Percentiles rank a stretch among this genome's conserved stretches.
Evolutionary conservation across 2,329 filamentous ascomycete species (phyloP).

Genomic region (Fusarium praegraminearum): DNA sequence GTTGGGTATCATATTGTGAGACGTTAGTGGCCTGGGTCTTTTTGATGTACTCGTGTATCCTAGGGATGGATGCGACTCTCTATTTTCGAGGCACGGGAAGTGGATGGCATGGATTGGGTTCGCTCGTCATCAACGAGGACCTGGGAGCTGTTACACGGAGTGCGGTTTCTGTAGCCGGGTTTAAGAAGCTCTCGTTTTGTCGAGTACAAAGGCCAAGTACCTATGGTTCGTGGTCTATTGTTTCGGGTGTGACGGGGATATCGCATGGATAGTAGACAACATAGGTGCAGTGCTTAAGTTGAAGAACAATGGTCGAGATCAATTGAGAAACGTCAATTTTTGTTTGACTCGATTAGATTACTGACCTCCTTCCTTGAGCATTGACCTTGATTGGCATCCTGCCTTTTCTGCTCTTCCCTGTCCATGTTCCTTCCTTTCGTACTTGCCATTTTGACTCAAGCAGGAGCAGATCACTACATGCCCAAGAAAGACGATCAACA

Average conservation of each 20-base stretch:
- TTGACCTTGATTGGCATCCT: slow-evolving; percentile 10
- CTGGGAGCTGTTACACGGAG: slow-evolving; percentile 29
- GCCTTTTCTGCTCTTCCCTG: neutral
- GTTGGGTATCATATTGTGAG: slow-evolving; percentile 6
- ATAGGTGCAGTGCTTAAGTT: slow-evolving; percentile 3
- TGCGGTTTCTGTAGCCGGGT: slow-evolving; percentile 34
- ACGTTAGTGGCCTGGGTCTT: neutral
- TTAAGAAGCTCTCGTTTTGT: slow-evolving; percentile 23
- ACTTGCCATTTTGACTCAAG: neutral
- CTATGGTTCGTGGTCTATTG: slow-evolving; percentile 41
- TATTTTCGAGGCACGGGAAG: slow-evolving; percentile 43
- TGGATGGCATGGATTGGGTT: slow-evolving; percentile 44
- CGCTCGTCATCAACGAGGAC: neutral
- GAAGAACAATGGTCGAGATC: slow-evolving; percentile 1
- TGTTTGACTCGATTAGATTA: slow-evolving; percentile 1
- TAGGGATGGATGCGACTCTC: slow-evolving; percentile 26
- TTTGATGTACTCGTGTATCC: slow-evolving; percentile 19
- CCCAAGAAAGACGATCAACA: neutral
- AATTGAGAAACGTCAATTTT: slow-evolving; percentile 11
- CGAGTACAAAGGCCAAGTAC: slow-evolving; percentile 4
- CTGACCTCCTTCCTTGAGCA: slow-evolving; percentile 16
- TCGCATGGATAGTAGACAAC: slow-evolving; percentile 10
- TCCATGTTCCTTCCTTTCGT: neutral
- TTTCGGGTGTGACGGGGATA: slow-evolving; percentile 39
- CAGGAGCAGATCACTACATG: neutral